Base-by-base conservation (phyloP, 1,139 yeast genomes). In the Hansenula lynferdii region DNA sequence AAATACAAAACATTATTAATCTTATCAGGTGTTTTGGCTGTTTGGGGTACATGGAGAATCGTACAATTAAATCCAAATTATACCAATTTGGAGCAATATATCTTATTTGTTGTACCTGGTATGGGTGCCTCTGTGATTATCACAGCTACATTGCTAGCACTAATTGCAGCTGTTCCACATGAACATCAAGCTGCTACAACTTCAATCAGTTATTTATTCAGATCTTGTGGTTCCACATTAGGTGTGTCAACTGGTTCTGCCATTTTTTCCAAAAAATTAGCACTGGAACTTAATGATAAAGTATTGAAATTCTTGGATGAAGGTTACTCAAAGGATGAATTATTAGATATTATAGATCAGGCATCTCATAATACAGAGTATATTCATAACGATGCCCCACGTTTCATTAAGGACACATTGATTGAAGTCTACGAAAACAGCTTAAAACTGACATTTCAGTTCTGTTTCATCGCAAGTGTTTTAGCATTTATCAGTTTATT, bases 171-270 rank as follows among this genome's bases (percentile, higher is more conserved):
- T 1, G 74, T 69, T n/a, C 80, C 81, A 8, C 59, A 64, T 15
- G 73, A 76, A 45, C 71, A 67, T 47, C 90, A 82, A 57, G 90
- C 90, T 6, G 74, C 83, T 8, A 75, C 85, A 0, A 83, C 92
- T 1, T 80, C 87, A 1, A 81, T 83, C 43, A 86, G 82, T 49
- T 83, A 83, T 56, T 79, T 85, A 5, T 82, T 80, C 62, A 67
- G 90, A 49, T 79, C 89, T 3, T 76, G 84, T 6, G 92, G 90
- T 0, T 79, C 86, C 2, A 80, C 89, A 0, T 47, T 53, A 62
- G 90, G 90, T 17, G 85, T 83, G 5, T 69, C 90, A 0, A 56
- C 80, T 28, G 83, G 85, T 0, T 75, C 83, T 7, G 81, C 89
- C 2, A 67, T 81, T 22, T 82, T 83, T 61, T 76, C 73, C 46